phyloP scores from a whole-genome alignment of 2,329 filamentous ascomycete species.

The Basipetospora chlamydospora region DNA sequence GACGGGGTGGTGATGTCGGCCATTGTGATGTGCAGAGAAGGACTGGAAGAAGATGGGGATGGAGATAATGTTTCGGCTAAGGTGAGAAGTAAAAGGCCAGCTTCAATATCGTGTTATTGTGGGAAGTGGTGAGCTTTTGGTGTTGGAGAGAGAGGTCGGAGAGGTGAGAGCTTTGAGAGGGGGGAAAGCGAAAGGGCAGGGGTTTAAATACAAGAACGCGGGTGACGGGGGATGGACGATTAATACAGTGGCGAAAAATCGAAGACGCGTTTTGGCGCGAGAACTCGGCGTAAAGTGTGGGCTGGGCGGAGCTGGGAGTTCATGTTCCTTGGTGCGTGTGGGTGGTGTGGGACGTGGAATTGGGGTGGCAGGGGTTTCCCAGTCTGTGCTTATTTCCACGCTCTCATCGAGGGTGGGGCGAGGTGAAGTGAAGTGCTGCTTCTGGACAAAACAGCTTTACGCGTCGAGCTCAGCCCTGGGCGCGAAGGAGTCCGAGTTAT shows the following conservation, averaged over 20 bases:
- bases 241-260: slow-evolving; percentile 1
- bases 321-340: too few relatives aligned
- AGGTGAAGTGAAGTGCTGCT: too few relatives aligned
- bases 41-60: not conserved
- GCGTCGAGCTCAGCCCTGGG: too few relatives aligned
- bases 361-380: too few relatives aligned
- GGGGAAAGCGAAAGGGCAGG: not conserved
- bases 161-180: not conserved
- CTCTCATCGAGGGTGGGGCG: too few relatives aligned
- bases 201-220: slow-evolving; percentile 3
- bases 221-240: not conserved
- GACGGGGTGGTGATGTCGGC: slow-evolving; percentile 53
- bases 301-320: not conserved
- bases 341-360: not conserved
- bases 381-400: too few relatives aligned
- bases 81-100: not conserved
- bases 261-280: slow-evolving; percentile 3
- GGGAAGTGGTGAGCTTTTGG: slow-evolving; percentile 4
- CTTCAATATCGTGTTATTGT: not conserved
- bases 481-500: too few relatives aligned
- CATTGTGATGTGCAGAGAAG: slow-evolving; percentile 36
- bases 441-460: too few relatives aligned
- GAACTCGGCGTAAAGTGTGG: too few relatives aligned
- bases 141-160: not conserved
- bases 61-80: not conserved